Evolutionary conservation across 441 rosid genomes (phyloP), one percentile per base, ranked within the genome.

Genomic region (Bruguiera hainesii): DNA sequence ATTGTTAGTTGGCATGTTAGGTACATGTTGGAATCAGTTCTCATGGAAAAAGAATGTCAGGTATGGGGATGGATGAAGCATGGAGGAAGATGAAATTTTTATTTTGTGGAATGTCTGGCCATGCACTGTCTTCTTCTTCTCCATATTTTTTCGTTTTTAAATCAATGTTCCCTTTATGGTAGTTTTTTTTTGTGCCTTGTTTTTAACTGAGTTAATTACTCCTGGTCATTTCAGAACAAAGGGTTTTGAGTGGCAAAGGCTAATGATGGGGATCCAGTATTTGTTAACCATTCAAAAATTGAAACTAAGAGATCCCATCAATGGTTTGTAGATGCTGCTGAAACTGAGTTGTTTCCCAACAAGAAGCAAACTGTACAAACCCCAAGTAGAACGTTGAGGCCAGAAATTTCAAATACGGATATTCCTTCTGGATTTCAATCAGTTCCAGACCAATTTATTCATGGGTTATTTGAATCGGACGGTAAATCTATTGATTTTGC

Each of bases 231-330:
- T 56, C 86, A 83, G 83, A 83, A 80, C 60, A 82, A 88, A 60
- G 81, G 85, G 51, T 74, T 83, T 72, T 88, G 86, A 90, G 59
- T 75, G 72, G 80, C 71, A 6, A 89, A 84, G 78, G 79, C 75
- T 73, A 66, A 79, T 33, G 84, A 79, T 53, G 77, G 72, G 60
- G 89, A 87, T 61, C 79, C 77, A 67, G 69, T 66, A 60, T 82
- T 77, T 65, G 81, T 75, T 73, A 80, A 69, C 77, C 66, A 89
- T 49, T 80, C 88, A 31, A 80, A 76, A 68, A 56, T 74, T 50
- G 89, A 84, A 29, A 71, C 81, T 1, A 85, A 87, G 76, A 83
- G 88, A 15, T 77, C 88, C 63, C 83, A 79, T 78, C 93, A 79
- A 58, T 89, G 88, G 90, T 81, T 89, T 73, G 63, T 78, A 68